A percentile compares a stretch with the other conserved stretches of the same genome.
phyloP scores from a whole-genome alignment of 768 basidiomycete species.

The Phanerochaete carnosa region DNA sequence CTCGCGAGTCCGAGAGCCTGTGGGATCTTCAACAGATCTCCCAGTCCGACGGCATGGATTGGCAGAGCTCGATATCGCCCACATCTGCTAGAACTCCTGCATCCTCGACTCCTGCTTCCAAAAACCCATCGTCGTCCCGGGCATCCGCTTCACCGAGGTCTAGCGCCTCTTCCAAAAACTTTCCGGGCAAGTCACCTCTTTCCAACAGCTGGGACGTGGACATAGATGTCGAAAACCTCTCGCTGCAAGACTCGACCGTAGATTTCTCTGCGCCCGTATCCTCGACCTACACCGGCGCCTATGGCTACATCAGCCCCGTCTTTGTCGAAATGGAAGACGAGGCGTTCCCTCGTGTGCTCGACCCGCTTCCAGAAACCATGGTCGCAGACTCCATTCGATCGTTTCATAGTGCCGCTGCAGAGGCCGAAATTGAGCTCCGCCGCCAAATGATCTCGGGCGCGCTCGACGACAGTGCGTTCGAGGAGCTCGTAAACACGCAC shows the following conservation, averaged over 20 bases:
- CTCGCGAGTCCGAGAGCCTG: background rate
- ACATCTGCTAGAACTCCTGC: background rate
- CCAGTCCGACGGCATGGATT: background rate
- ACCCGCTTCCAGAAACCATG: slow-evolving; percentile 5
- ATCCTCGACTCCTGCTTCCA: background rate
- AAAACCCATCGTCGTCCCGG: background rate
- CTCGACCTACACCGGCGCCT: background rate
- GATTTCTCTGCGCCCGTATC: background rate
- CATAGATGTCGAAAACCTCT: background rate
- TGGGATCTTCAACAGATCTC: background rate
- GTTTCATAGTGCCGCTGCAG: slow-evolving; percentile 39
- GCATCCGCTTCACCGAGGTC: background rate
- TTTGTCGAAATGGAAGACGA: slow-evolving; percentile 12
- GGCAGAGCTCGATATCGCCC: background rate
- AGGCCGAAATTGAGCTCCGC: slow-evolving; percentile 55
- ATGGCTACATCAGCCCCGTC: slow-evolving; percentile 10
- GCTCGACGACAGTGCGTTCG: slow-evolving; percentile 52
- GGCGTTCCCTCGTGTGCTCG: background rate
- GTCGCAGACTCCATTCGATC: slow-evolving; percentile 34
- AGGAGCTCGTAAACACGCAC: slow-evolving; percentile 49
- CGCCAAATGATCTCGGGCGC: slow-evolving; percentile 35
- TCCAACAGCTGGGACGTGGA: background rate
- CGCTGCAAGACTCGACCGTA: background rate
- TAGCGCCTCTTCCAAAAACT: background rate
- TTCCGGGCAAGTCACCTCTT: background rate